Evolutionary conservation across 2,329 filamentous ascomycete genomes (phyloP).

Genomic region (Fusarium coffeatum): DNA sequence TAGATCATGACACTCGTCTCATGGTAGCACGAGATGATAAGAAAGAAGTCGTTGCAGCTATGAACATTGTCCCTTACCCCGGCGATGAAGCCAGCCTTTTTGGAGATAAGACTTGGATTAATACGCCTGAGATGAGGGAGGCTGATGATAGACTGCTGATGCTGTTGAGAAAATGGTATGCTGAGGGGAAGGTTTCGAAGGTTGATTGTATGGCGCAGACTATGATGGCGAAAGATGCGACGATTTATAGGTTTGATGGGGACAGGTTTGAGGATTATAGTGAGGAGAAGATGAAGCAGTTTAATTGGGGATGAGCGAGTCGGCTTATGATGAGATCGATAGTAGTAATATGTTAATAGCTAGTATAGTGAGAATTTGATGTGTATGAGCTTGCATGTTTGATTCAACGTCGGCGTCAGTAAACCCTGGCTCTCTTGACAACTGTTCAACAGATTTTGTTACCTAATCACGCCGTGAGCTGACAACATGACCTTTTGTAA

Average conservation of each 20-base stretch:
- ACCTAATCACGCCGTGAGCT: no score
- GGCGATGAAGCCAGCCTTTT: neutral
- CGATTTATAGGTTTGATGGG: slow-evolving; percentile 5
- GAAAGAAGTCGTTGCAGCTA: neutral
- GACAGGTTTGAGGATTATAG: slow-evolving; percentile 10
- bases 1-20: neutral
- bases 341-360: neutral
- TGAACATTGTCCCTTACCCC: neutral
- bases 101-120: neutral
- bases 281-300: neutral
- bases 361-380: no score
- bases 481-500: neutral
- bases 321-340: neutral
- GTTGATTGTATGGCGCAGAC: slow-evolving; percentile 6
- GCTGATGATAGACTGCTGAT: neutral
- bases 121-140: neutral
- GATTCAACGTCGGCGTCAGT: no score
- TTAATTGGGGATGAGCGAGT: neutral
- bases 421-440: no score
- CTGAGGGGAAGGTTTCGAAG: neutral
- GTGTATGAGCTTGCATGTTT: no score
- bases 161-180: neutral
- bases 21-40: neutral
- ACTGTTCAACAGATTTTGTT: no score
- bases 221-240: neutral